Percentiles rank a stretch among this genome's conserved stretches.
Conservation (phyloP, 1,284 basidiomycete genomes). For the Ganoderma boninense region DNA sequence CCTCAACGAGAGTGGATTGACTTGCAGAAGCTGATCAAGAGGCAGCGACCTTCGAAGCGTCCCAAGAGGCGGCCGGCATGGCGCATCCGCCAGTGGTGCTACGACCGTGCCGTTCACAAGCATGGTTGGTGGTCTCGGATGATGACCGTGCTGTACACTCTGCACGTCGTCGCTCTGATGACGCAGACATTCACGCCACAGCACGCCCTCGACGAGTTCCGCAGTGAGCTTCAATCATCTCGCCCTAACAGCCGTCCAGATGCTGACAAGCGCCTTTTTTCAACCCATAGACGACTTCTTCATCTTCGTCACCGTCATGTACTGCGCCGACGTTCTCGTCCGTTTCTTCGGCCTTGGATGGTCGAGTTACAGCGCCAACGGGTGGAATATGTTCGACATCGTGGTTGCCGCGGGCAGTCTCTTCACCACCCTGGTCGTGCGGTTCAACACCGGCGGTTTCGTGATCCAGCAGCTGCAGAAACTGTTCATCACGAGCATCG, state of each 20-base stretch:
- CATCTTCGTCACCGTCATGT: conserved; percentile 77
- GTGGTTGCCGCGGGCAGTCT: conserved; percentile 86
- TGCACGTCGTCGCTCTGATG: conserved; percentile 92
- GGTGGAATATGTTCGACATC: conserved; percentile 95
- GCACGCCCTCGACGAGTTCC: conserved; percentile 63
- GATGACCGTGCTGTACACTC: conserved; percentile 85
- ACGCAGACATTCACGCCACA: conserved; percentile 81
- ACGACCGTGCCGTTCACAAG: conserved; percentile 89
- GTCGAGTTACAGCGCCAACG: conserved; percentile 85
- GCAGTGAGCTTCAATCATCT: conserved; percentile 58
- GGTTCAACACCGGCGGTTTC: conserved; percentile 63
- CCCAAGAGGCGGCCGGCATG: conserved; percentile 70
- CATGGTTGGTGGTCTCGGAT: conserved; percentile 93
- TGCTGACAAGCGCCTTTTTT: background rate
- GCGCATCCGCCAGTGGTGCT: conserved; percentile 86
- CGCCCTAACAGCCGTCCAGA: background rate
- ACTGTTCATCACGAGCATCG: conserved; percentile 92
- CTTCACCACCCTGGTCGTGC: conserved; percentile 83
- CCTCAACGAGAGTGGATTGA: conserved; percentile 98
- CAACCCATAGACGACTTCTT: conserved; percentile 75
- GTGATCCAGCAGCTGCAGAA: conserved; percentile 85
- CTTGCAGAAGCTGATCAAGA: conserved; percentile 86
- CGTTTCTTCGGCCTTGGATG: conserved; percentile 89
- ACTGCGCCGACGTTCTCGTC: conserved; percentile 82
- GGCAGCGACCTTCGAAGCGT: conserved; percentile 88